A percentile compares a stretch with the other conserved stretches of the same genome.
These are phyloP conservation scores for Neoboletus magnificus DNA, from an alignment of 768 basidiomycete genomes.

Conservation along the genomic window DNA sequence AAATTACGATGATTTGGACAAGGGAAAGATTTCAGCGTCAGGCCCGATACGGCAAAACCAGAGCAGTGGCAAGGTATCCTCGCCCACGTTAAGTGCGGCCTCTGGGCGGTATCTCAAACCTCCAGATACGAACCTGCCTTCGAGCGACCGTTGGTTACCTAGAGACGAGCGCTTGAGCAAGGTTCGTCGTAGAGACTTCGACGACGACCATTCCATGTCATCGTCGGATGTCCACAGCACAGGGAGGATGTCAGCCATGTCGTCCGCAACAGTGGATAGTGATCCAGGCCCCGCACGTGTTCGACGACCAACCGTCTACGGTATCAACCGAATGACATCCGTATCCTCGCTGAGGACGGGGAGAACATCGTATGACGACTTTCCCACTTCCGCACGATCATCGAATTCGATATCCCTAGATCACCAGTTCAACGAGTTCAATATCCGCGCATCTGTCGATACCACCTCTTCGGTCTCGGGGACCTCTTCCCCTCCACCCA, in stretches of 20 bases:
- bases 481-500: slow-evolving; percentile 70
- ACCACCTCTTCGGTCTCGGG: slow-evolving; percentile 54
- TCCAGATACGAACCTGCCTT: slow-evolving; percentile 32
- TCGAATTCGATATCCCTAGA: slow-evolving; percentile 79
- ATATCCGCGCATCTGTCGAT: slow-evolving; percentile 66
- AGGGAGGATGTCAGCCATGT: slow-evolving; percentile 72
- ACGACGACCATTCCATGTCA: slow-evolving; percentile 91
- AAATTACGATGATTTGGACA: slow-evolving; percentile 28
- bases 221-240: slow-evolving; percentile 80
- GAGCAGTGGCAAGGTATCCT: slow-evolving; percentile 37
- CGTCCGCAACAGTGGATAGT: slow-evolving; percentile 80
- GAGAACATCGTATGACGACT: slow-evolving; percentile 66
- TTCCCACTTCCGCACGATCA: slow-evolving; percentile 67
- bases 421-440: slow-evolving; percentile 75
- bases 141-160: slow-evolving; percentile 45
- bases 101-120: slow-evolving; percentile 52
- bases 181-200: slow-evolving; percentile 76
- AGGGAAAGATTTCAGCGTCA: slow-evolving; percentile 54
- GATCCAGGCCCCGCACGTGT: slow-evolving; percentile 76
- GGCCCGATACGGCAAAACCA: slow-evolving; percentile 65
- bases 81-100: slow-evolving; percentile 58
- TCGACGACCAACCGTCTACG: slow-evolving; percentile 60
- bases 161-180: slow-evolving; percentile 66
- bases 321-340: slow-evolving; percentile 72
- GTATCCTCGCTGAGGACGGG: slow-evolving; percentile 63